phyloP scores from a whole-genome alignment of 495 filamentous ascomycete genomes.

The Durotheca rogersii region DNA sequence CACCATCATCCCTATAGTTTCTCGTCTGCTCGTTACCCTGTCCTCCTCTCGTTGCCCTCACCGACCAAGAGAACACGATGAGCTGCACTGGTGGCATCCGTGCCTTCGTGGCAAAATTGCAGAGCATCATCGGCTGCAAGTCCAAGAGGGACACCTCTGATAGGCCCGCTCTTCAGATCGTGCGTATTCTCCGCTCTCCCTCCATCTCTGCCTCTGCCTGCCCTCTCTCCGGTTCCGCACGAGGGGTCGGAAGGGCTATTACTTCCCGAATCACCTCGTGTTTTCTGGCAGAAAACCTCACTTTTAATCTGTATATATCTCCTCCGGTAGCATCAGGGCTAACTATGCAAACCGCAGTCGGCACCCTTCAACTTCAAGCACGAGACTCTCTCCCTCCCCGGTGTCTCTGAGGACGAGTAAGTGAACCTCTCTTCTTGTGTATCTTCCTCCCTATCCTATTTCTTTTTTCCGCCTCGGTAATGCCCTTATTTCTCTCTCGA shows the following conservation, averaged over 20 bases:
- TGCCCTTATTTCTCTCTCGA: not conserved
- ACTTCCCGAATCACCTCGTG: too few species aligned
- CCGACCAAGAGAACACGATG: slow-evolving; percentile 14
- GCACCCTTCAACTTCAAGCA: slow-evolving; percentile 50
- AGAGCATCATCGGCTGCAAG: slow-evolving; percentile 25
- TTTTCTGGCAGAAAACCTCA: too few species aligned
- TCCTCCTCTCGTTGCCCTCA: too few species aligned
- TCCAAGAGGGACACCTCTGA: slow-evolving; percentile 19
- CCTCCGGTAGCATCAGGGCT: too few species aligned
- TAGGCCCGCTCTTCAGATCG: slow-evolving; percentile 31
- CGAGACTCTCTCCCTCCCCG: slow-evolving; percentile 40
- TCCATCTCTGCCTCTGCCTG: not conserved
- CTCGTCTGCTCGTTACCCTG: too few species aligned
- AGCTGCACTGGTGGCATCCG: slow-evolving; percentile 24
- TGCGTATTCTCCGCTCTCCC: slow-evolving; percentile 12
- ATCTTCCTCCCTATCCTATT: not conserved
- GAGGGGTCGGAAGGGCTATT: too few species aligned
- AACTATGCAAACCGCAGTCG: too few species aligned
- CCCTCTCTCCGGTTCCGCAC: not conserved
- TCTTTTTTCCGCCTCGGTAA: slow-evolving; percentile 5
- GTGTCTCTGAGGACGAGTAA: slow-evolving; percentile 48
- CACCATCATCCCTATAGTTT: too few species aligned
- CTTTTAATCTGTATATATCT: too few species aligned
- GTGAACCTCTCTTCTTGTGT: slow-evolving; percentile 6
- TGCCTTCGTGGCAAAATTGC: slow-evolving; percentile 23